These are phyloP conservation scores for Apophysomyces variabilis DNA, from an alignment of 371 early-diverging fungal genomes.

Conservation along the genomic window DNA sequence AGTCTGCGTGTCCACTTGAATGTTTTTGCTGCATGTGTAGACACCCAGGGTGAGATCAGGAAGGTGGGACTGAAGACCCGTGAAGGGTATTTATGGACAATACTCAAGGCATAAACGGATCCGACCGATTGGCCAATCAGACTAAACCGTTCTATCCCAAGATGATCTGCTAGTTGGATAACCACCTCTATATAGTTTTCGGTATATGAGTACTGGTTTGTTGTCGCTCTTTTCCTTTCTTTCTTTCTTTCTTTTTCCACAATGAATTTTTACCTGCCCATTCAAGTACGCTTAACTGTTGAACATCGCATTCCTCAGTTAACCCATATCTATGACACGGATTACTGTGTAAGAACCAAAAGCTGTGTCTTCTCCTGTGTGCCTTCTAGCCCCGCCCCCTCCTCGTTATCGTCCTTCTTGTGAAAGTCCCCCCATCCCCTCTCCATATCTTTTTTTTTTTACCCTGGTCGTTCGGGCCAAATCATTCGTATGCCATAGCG, in stretches of 20 bases:
- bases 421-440: not conserved
- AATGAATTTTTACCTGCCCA: slow-evolving; percentile 45
- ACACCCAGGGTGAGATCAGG: slow-evolving; percentile 59
- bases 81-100: slow-evolving; percentile 38
- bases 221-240: not conserved
- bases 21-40: slow-evolving; percentile 52
- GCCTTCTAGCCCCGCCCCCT: too few relatives aligned
- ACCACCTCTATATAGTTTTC: slow-evolving; percentile 33
- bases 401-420: too few relatives aligned
- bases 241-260: not conserved
- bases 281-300: slow-evolving; percentile 44
- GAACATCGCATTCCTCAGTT: slow-evolving; percentile 44
- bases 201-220: not conserved
- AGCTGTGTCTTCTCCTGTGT: too few relatives aligned
- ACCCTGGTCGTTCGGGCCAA: slow-evolving; percentile 61
- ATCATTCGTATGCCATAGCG: slow-evolving; percentile 42
- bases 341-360: not conserved
- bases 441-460: slow-evolving; percentile 12
- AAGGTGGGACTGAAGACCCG: slow-evolving; percentile 47
- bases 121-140: slow-evolving; percentile 58
- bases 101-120: slow-evolving; percentile 49
- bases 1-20: slow-evolving; percentile 56
- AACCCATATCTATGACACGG: slow-evolving; percentile 43
- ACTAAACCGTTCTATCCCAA: slow-evolving; percentile 36
- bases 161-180: slow-evolving; percentile 45